Conservation (phyloP, 768 basidiomycete species). For the Kwoniella dejecticola region DNA sequence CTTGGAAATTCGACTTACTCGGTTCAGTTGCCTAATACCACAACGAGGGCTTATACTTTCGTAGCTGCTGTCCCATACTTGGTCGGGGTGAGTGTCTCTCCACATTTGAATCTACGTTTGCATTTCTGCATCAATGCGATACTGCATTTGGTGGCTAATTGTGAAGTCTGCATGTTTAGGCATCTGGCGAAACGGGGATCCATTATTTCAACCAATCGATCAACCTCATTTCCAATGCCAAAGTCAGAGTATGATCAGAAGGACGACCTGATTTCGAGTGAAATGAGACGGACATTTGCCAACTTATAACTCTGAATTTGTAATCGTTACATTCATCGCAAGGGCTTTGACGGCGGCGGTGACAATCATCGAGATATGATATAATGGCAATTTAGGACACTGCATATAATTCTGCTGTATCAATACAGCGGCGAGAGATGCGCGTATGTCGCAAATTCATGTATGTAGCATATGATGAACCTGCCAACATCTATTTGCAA, state of each 20-base stretch:
- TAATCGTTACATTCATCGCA: no score
- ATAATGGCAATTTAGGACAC: no score
- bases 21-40: conserved; percentile 6
- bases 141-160: background rate
- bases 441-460: no score
- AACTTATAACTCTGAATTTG: no score
- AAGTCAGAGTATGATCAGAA: conserved; percentile 1
- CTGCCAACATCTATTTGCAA: no score
- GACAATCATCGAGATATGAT: no score
- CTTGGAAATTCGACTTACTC: conserved; percentile 15
- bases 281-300: no score
- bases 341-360: no score
- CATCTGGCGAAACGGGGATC: conserved; percentile 17
- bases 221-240: conserved; percentile 9
- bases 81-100: conserved; percentile 20
- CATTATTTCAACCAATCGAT: conserved; percentile 24
- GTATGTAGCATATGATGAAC: no score
- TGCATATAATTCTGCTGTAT: no score
- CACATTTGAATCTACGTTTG: background rate
- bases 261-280: no score
- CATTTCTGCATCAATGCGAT: background rate
- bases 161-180: background rate
- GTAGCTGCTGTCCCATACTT: conserved; percentile 24
- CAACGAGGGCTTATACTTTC: conserved; percentile 13
- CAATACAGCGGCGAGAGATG: no score